Evolutionary conservation across 1,284 basidiomycete genomes (phyloP).

Genomic region (Bondarzewia mesenterica): DNA sequence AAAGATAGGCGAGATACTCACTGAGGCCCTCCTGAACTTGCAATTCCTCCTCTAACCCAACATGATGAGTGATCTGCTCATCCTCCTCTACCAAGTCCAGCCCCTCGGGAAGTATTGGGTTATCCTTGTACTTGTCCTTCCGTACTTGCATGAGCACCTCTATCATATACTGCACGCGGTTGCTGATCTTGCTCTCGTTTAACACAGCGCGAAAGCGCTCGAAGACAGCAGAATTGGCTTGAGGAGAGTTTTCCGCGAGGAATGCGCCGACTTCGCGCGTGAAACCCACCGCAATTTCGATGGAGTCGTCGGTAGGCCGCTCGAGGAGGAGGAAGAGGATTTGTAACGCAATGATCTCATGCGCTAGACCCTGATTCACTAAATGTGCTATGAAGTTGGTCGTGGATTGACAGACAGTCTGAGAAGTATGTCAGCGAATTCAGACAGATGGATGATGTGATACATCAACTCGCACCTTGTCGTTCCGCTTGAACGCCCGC

Average conservation of each 20-base stretch:
- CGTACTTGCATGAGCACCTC: slow-evolving; percentile 97
- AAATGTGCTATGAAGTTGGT: slow-evolving; percentile 96
- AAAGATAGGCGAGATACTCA: slow-evolving; percentile 49
- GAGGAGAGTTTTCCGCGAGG: slow-evolving; percentile 89
- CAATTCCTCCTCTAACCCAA: slow-evolving; percentile 88
- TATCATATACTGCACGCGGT: slow-evolving; percentile 99
- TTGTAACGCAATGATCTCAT: slow-evolving; percentile 92
- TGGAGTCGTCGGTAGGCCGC: slow-evolving; percentile 94
- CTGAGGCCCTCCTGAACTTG: slow-evolving; percentile 92
- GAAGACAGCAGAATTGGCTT: slow-evolving; percentile 88
- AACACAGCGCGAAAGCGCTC: slow-evolving; percentile 95
- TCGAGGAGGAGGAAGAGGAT: slow-evolving; percentile 93
- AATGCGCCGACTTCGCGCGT: slow-evolving; percentile 97
- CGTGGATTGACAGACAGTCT: slow-evolving; percentile 90
- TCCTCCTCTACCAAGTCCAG: slow-evolving; percentile 97
- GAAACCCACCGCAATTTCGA: slow-evolving; percentile 97
- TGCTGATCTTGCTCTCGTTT: slow-evolving; percentile 92
- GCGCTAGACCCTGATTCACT: slow-evolving; percentile 92
- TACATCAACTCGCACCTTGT: slow-evolving; percentile 65
- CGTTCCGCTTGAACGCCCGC: slow-evolving; percentile 92
- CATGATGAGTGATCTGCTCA: slow-evolving; percentile 92
- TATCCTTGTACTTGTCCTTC: slow-evolving; percentile 98
- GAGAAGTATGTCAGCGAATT: background rate
- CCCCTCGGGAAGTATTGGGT: slow-evolving; percentile 88
- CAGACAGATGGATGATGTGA: background rate